phyloP scores from a whole-genome alignment of 2,329 filamentous ascomycete species.

The Aspergillus sp. region DNA sequence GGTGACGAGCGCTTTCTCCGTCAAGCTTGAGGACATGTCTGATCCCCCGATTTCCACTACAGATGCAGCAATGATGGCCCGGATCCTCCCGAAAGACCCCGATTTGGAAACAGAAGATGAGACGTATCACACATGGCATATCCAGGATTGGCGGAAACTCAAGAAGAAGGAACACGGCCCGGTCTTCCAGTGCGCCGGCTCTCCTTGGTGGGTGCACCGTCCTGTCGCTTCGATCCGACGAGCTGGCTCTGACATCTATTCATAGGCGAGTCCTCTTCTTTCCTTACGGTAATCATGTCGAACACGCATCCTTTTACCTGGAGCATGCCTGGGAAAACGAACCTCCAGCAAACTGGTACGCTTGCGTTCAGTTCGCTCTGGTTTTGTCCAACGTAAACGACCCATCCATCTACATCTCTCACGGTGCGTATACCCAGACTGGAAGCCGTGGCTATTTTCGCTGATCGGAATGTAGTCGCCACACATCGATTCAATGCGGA shows the following conservation, averaged over 20 bases:
- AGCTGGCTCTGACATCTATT: conserved; percentile 25
- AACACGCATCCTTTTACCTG: conserved; percentile 91
- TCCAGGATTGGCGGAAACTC: conserved; percentile 77
- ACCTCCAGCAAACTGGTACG: conserved; percentile 90
- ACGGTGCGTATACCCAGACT: conserved; percentile 55
- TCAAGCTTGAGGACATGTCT: conserved; percentile 12
- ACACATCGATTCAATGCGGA: conserved; percentile 95
- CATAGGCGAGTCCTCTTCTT: conserved; percentile 90
- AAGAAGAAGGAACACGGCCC: conserved; percentile 84
- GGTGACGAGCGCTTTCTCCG: not conserved
- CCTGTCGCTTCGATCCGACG: not conserved
- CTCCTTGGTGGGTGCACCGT: conserved; percentile 71
- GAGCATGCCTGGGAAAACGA: conserved; percentile 83
- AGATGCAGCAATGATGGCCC: conserved; percentile 84
- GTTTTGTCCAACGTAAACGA: conserved; percentile 94
- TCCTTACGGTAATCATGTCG: conserved; percentile 90
- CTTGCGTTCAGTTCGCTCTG: conserved; percentile 91
- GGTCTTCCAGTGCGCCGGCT: conserved; percentile 79
- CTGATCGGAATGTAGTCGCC: conserved; percentile 55
- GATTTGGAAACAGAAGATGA: conserved; percentile 81
- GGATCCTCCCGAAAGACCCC: conserved; percentile 72
- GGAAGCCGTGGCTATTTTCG: conserved; percentile 7
- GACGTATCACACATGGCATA: conserved; percentile 78
- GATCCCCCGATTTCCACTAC: conserved; percentile 18
- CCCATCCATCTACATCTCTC: conserved; percentile 73